phyloP scores from a whole-genome alignment of 768 basidiomycete genomes.

The Pleurotus ostreatus region DNA sequence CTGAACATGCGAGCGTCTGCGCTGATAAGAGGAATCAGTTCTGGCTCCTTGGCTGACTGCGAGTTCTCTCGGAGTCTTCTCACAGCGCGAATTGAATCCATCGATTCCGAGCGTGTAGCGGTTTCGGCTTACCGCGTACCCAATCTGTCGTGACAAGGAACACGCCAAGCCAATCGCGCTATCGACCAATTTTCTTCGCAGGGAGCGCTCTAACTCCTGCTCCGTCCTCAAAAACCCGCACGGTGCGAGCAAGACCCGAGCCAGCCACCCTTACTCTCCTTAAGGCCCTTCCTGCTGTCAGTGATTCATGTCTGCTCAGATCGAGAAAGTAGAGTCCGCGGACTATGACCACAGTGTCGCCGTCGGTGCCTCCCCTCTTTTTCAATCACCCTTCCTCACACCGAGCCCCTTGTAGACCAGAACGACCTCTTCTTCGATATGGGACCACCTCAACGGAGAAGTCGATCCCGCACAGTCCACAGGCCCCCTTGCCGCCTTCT shows the following conservation, averaged over 20 bases:
- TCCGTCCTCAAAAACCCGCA: conserved; percentile 2
- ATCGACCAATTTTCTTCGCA: background rate
- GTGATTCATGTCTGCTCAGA: conserved; percentile 1
- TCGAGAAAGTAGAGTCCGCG: conserved; percentile 7
- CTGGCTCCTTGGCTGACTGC: background rate
- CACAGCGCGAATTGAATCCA: too few species aligned
- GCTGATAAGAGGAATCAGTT: too few species aligned
- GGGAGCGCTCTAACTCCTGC: conserved; percentile 5
- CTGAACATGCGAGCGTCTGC: too few species aligned
- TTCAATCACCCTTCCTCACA: background rate
- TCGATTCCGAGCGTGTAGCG: background rate
- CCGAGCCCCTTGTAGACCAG: background rate
- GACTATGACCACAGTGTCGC: background rate
- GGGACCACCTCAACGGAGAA: conserved; percentile 14
- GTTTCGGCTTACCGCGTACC: conserved; percentile 1
- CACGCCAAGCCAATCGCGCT: background rate
- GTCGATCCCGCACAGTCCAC: conserved; percentile 33
- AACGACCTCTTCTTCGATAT: conserved; percentile 1
- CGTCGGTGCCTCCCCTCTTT: background rate
- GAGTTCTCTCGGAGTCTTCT: too few species aligned
- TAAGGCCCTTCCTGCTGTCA: background rate
- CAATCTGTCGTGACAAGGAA: background rate
- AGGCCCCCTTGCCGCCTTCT: conserved; percentile 42
- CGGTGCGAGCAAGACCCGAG: background rate
- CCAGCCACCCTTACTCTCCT: background rate